phyloP scores from a whole-genome alignment of 371 early-diverging fungal species.

The Apophysomyces variabilis region DNA sequence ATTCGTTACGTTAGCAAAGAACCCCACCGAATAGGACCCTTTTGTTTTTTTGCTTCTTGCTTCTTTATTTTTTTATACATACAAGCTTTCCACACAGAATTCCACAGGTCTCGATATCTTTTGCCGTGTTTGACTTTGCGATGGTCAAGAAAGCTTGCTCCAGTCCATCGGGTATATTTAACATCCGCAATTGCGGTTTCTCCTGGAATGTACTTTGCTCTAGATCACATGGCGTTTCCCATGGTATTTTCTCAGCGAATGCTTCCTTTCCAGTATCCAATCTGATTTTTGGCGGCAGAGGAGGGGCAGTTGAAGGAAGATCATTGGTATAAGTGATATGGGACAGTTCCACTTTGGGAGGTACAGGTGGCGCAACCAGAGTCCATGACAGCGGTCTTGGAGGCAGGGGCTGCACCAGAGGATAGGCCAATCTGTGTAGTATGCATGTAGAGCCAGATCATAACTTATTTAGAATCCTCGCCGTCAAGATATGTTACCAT shows the following conservation, averaged over 20 bases:
- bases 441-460: not conserved
- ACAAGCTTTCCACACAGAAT: constrained; percentile 82
- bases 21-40: not conserved
- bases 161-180: constrained; percentile 69
- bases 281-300: not conserved
- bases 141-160: constrained; percentile 72
- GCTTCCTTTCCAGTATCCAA: not conserved
- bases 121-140: constrained; percentile 75
- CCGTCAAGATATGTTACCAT: too few species aligned
- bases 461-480: too few species aligned
- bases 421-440: not conserved
- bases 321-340: too few species aligned
- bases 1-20: not conserved
- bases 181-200: constrained; percentile 69
- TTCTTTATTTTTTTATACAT: constrained; percentile 5
- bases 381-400: not conserved
- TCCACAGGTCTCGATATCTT: constrained; percentile 91
- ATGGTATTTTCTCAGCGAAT: not conserved
- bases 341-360: not conserved
- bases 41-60: not conserved
- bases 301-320: too few species aligned
- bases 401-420: constrained; percentile 18
- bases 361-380: not conserved
- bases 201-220: not conserved
- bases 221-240: not conserved